Base-by-base conservation (phyloP, 306 rosid species). In the Alnus glutinosa region DNA sequence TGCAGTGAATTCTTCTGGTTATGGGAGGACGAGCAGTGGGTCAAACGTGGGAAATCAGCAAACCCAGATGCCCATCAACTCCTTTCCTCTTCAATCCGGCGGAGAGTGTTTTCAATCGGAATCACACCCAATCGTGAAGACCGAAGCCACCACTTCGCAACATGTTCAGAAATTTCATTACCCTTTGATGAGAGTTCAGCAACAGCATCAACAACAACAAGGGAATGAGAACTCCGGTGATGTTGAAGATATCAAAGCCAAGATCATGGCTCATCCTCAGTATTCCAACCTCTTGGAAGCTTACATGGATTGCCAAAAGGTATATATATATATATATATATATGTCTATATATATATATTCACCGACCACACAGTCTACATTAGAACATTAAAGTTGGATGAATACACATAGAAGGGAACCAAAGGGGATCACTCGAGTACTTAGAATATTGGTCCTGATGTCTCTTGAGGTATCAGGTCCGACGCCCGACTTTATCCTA, bases 241-340 rank as follows among this genome's bases (percentile, higher is more conserved):
- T 74, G 86, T 86, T n/a, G 97, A 96, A 77, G 90, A 86, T 46
- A 90, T 96, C 12, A 93, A 96, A 81, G 97, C 96, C 2, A 93
- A 93, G 90, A 96, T 96, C 87, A 76, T 91, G 58, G 93, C 94
- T 74, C 99, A 96, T 68, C 99, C 98, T 79, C 98, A 91, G 62
- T 96, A 93, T 82, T 89, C 97, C 19, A 93, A 81, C 81, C 93
- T 96, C 77, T 72, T 96, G 54, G 88, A 91, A 74, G 99, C 99
- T 80, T 96, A 89, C 89, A 93, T 96, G 90, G 97, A 96, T 87
- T 96, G 98, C 85, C 98, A 96, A 77, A 96, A 91, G 97, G 99
- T 96, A 42, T 42, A 36, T 36, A 36, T 3, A 36, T 36, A 23
- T 23, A 23, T 23, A 23, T 23, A 23, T 23, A 23, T 23, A 23